Evolutionary conservation across 2,329 filamentous ascomycete genomes (phyloP).

Genomic region (Penicillium sp.): DNA sequence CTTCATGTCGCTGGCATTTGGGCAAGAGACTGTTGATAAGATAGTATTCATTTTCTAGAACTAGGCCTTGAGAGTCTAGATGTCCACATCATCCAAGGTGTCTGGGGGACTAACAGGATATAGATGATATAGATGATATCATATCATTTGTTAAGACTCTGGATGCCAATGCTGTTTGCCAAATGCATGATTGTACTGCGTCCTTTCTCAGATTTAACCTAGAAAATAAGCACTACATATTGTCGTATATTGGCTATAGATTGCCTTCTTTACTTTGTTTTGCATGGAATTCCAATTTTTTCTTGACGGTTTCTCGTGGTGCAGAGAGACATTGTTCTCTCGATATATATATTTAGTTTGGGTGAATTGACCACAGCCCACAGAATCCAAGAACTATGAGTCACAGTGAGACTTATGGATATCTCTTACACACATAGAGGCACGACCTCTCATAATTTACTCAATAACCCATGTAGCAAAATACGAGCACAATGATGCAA

Average conservation of each 20-base stretch:
- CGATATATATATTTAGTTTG: not conserved
- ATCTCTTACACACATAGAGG: too few species aligned
- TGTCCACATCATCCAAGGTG: not conserved
- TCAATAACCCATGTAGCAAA: not conserved
- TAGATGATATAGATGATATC: too few species aligned
- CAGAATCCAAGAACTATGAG: not conserved
- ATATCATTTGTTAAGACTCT: too few species aligned
- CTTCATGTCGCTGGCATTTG: not conserved
- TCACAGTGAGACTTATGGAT: not conserved
- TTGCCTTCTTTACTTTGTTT: not conserved
- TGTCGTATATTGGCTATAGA: not conserved
- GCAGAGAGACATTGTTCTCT: too few species aligned
- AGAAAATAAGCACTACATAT: not conserved
- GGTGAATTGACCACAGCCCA: not conserved
- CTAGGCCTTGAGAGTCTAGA: not conserved
- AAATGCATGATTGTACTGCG: too few species aligned
- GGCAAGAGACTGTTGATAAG: too few species aligned
- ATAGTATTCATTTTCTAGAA: not conserved
- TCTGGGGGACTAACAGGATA: not conserved
- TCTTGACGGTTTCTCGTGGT: not conserved
- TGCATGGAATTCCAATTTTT: not conserved
- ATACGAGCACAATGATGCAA: not conserved
- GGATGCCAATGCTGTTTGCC: too few species aligned
- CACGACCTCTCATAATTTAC: not conserved
- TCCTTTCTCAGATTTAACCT: not conserved